Conservation (phyloP, 768 basidiomycete species). For the Boletus pseudo-olivaceus region DNA sequence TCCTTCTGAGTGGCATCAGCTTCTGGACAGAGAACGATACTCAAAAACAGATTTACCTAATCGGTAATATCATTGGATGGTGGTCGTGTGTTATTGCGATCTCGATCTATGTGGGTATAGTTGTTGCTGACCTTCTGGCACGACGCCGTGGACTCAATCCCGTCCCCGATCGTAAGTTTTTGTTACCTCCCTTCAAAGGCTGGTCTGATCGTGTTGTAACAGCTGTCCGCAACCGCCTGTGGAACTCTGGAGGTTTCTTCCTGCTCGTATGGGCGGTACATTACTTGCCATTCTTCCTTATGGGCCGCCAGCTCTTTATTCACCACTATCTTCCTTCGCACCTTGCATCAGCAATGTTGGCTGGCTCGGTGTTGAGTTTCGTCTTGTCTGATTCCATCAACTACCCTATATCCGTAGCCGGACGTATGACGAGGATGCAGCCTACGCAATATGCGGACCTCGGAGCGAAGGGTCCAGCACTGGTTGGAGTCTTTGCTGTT, state of each 20-base stretch:
- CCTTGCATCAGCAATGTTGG: constrained; percentile 85
- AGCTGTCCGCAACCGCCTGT: constrained; percentile 92
- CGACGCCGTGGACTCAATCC: constrained; percentile 81
- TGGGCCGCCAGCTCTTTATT: constrained; percentile 94
- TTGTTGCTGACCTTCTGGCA: constrained; percentile 86
- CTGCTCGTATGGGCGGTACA: constrained; percentile 91
- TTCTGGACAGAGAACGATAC: constrained; percentile 92
- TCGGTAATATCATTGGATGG: constrained; percentile 93
- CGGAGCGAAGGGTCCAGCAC: constrained; percentile 71
- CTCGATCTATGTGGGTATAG: constrained; percentile 84
- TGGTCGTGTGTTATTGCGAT: constrained; percentile 88
- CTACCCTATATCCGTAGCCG: constrained; percentile 80
- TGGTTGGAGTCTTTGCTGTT: constrained; percentile 54
- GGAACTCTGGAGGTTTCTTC: constrained; percentile 97
- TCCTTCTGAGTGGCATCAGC: constrained; percentile 92
- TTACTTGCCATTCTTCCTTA: constrained; percentile 96
- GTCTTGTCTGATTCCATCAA: constrained; percentile 87
- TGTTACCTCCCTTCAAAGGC: neutral
- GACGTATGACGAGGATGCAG: constrained; percentile 58
- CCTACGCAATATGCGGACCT: constrained; percentile 62
- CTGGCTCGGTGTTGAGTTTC: constrained; percentile 90
- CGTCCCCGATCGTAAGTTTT: constrained; percentile 76
- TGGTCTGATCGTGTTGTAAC: constrained; percentile 4
- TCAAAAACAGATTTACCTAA: constrained; percentile 93
- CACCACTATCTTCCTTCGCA: constrained; percentile 99